Percentiles rank a stretch among this genome's conserved stretches.
Evolutionary conservation across 495 filamentous ascomycete species (phyloP).

Genomic region (Penicillium angulare): DNA sequence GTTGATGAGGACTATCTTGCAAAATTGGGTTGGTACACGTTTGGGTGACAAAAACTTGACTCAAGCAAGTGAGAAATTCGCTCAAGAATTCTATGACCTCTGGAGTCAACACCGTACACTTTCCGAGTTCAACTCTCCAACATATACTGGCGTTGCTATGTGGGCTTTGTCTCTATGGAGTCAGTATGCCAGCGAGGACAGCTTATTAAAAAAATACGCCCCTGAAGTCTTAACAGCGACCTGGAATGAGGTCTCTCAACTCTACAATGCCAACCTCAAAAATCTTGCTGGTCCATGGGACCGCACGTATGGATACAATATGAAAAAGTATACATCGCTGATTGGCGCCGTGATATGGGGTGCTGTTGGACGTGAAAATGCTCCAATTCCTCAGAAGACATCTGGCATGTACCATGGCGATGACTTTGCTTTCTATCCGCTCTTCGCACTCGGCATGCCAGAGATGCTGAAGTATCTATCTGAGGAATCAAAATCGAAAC

Average conservation of each 20-base stretch:
- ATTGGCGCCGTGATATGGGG: conserved; percentile 38
- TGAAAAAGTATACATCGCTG: conserved; percentile 40
- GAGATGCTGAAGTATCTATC: conserved; percentile 23
- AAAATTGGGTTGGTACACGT: conserved; percentile 34
- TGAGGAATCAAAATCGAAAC: conserved; percentile 8
- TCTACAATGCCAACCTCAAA: conserved; percentile 37
- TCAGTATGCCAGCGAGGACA: conserved; percentile 29
- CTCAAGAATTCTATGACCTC: conserved; percentile 34
- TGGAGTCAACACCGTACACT: conserved; percentile 36
- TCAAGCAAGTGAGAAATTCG: conserved; percentile 29
- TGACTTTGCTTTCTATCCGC: conserved; percentile 38
- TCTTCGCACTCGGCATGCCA: conserved; percentile 32
- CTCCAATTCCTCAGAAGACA: conserved; percentile 20
- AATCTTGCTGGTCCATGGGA: conserved; percentile 47
- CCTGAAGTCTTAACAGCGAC: conserved; percentile 26
- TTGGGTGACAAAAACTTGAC: conserved; percentile 41
- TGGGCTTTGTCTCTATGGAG: conserved; percentile 40
- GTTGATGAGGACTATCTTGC: conserved; percentile 41
- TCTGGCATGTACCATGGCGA: conserved; percentile 36
- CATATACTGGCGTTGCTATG: conserved; percentile 42
- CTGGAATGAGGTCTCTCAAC: conserved; percentile 29
- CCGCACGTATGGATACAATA: conserved; percentile 42
- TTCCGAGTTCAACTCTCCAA: conserved; percentile 45
- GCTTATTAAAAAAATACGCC: conserved; percentile 30
- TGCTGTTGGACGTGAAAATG: conserved; percentile 29